Base-by-base conservation (phyloP, 2,329 filamentous ascomycete species). In the Penicillium italicum region DNA sequence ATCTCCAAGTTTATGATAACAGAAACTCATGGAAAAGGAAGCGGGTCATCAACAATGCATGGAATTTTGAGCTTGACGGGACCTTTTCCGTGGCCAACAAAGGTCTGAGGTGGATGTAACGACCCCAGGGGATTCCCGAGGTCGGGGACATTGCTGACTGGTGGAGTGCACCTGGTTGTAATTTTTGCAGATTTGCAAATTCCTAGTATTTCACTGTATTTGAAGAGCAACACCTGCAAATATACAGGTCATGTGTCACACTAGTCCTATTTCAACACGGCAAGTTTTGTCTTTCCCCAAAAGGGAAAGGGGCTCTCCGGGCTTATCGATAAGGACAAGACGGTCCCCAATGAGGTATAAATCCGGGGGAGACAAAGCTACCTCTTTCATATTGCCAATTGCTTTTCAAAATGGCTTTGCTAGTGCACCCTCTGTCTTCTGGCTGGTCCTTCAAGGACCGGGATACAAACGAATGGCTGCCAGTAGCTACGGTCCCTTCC, bases 391-490 rank as follows among this genome's bases (percentile, higher is more conserved):
- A 22, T 40, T 41, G 18, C 20, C 49, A 48, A 50, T 18, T 28
- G 34, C 12, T 26, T 38, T 36, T 53, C 44, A 31, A 20, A 37
- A 69, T 68, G 66, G 48, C 61, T 30, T 56, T 20, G 42, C 50
- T 60, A 14, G 33, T 56, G 5, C 59, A 69, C 18, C 49, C 56
- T 26, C 53, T 72, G 22, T 64, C 69, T 22, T 59, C 63, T 4
- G 74, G 72, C 20, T 76, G 74, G 74, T 69, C 57, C 31, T 76
- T 76, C 53, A 71, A 65, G 47, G 71, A 73, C 37, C 65, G 65
- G 12, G 70, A 73, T 20, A 52, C 62, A 10, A 65, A 70, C 31
- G 65, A 69, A 38, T 76, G 74, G 74, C 58, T 73, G 55, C 63
- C 73, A 3, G 74, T 75, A 34, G 61, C 69, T 48, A 56, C 54